Base-by-base conservation (phyloP, 495 filamentous ascomycete species). In the Choiromyces venosus region DNA sequence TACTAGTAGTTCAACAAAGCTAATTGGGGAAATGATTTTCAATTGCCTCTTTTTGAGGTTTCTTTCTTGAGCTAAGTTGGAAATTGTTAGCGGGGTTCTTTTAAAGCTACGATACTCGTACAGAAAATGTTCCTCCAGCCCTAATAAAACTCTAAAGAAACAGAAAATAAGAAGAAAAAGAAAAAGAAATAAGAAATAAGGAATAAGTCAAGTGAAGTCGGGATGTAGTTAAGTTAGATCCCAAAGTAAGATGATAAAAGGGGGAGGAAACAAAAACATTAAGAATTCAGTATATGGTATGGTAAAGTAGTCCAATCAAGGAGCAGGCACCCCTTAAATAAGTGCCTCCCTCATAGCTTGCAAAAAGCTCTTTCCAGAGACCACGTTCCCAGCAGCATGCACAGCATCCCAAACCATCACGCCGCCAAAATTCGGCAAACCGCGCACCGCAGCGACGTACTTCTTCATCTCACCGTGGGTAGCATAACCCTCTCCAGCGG, bases 321-420 rank as follows among this genome's bases (percentile, higher is more conserved):
- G 61, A 29, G 12, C 35, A 36, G 61, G 18, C 3, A 16, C 29
- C 18, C 36, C 9, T 25, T 38, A 37, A 8, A 12, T 2, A 14
- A 37, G 38, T 5, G 66, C 12, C 12, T 40, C 66, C 66, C 38
- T 67, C 66, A 40, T 40, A n/a, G 66, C 33, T 37, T 67, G 36
- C 66, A 67, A 40, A 67, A 67, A 91, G 44, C 83, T 83, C 21
- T 80, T 73, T 5, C 83, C 83, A 52, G 84, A 77, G 46, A 83
- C 83, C 36, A 79, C 61, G 71, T 90, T 89, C 21, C 83, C 81
- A 1, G 85, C 80, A 0, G 85, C 84, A 3, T 83, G 82, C 0
- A 88, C 89, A 8, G 90, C 90, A 56, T 92, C 91, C 88, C 89
- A 93, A 12, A 93, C 76, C 87, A 91, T 89, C 21, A 92, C 84